Conservation (phyloP, 2,329 filamentous ascomycete species). For the Arachnomyces sp. region DNA sequence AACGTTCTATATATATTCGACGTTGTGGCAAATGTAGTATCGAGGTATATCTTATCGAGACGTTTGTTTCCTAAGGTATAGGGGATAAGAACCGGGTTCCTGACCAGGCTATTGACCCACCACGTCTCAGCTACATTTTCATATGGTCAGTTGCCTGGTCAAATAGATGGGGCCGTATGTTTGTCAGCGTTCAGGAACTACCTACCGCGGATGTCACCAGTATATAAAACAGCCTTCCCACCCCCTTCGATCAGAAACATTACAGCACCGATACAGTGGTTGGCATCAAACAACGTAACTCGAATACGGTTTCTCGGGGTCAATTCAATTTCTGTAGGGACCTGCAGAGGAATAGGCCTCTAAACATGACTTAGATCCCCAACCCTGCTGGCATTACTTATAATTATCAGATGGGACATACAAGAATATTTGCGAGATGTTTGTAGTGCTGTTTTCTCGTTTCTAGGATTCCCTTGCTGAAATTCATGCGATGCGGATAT, state of each 20-base stretch:
- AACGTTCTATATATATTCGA: slow-evolving; percentile 44
- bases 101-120: slow-evolving; percentile 67
- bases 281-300: slow-evolving; percentile 81
- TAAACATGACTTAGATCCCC: slow-evolving; percentile 21
- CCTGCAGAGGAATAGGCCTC: slow-evolving; percentile 75
- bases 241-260: slow-evolving; percentile 84
- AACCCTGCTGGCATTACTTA: slow-evolving; percentile 3
- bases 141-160: slow-evolving; percentile 4
- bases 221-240: slow-evolving; percentile 70
- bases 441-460: slow-evolving; percentile 65
- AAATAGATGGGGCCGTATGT: not conserved
- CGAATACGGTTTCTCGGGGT: slow-evolving; percentile 59
- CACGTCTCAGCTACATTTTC: slow-evolving; percentile 56
- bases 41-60: slow-evolving; percentile 77
- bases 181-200: not conserved
- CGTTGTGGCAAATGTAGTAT: slow-evolving; percentile 66
- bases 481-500: slow-evolving; percentile 72
- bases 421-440: slow-evolving; percentile 62
- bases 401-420: slow-evolving; percentile 22
- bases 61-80: slow-evolving; percentile 59
- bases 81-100: slow-evolving; percentile 65
- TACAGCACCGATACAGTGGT: slow-evolving; percentile 81
- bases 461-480: slow-evolving; percentile 68
- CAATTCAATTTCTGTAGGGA: slow-evolving; percentile 68
- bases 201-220: slow-evolving; percentile 67